Evolutionary conservation across 1,284 basidiomycete genomes (phyloP).

Genomic region (Ceratobasidium sp.): DNA sequence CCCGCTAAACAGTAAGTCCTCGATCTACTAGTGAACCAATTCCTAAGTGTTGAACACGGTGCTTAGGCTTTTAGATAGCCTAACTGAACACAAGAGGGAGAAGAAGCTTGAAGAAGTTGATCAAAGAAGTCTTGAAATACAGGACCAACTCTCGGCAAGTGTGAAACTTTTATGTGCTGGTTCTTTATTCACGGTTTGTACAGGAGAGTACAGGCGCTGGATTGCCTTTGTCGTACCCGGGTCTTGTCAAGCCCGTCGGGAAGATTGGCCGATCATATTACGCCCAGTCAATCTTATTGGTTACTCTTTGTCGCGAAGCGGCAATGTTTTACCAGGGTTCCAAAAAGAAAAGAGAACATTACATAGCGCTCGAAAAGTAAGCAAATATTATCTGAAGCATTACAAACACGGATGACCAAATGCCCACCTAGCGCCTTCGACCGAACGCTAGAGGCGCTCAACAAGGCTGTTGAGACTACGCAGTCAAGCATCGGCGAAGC

Average conservation of each 20-base stretch:
- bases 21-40: no score
- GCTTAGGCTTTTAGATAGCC: not conserved
- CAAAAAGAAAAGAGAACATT: not conserved
- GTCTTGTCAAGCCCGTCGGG: not conserved
- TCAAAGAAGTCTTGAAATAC: no score
- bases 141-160: not conserved
- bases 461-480: not conserved
- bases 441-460: not conserved
- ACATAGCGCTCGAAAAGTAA: conserved; percentile 26
- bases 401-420: not conserved
- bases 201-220: not conserved
- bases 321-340: not conserved
- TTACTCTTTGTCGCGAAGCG: conserved; percentile 7
- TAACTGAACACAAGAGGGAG: not conserved
- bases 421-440: not conserved
- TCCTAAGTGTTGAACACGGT: not conserved
- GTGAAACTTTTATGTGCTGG: not conserved
- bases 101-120: not conserved
- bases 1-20: conserved; percentile 11
- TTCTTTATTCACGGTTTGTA: not conserved
- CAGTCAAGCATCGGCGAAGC: not conserved
- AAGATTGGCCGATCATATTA: conserved; percentile 9
- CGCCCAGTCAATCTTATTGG: conserved; percentile 18
- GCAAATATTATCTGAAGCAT: not conserved
- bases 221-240: conserved; percentile 7